Base-by-base conservation (phyloP, 768 basidiomycete genomes). In the Calvatia gigantea region DNA sequence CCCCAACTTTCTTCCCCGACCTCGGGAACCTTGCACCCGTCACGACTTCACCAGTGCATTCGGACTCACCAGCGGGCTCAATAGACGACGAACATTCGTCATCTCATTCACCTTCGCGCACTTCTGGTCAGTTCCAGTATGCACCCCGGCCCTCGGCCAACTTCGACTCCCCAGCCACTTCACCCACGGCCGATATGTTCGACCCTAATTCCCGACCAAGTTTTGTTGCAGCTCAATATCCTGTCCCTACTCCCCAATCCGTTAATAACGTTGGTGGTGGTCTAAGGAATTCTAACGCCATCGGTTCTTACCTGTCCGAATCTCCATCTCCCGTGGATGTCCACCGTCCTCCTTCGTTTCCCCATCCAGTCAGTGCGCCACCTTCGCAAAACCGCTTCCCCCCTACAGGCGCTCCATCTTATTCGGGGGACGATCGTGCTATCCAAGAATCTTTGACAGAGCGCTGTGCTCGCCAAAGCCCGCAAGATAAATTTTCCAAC, bases 251-350 rank as follows among this genome's bases (percentile, higher is more conserved):
- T 29, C 46, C 43, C 21, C 54, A 29, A 23, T 48, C 51, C 51
- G 38, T 61, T 62, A 65, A 68, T 67, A 66, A 65, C 68, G 64
- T 61, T 61, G 48, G 51, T 48, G 55, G 63, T 51, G 54, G 58
- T 49, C 60, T 70, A 62, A 68, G 66, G 60, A 58, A 54, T 42
- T 64, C 68, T 42, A 64, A 68, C 47, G 47, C 60, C 35, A 59
- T 50, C 49, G 51, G 54, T 37, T 52, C 69, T 38, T 69, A 73
- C 61, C 56, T 71, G 32, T 70, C 76, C 45, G 70, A 74, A 50
- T 76, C 79, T 11, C 76, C 78, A 39, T 77, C 79, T 55, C 75
- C 77, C 39, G 67, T 70, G 4, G 78, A 77, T 56, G 59, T 67
- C 54, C 75, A 71, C 59, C 64, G 68, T 17, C 60, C 70, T 33